Conservation (phyloP, 2,329 filamentous ascomycete genomes). For the Huntiella abstrusa region DNA sequence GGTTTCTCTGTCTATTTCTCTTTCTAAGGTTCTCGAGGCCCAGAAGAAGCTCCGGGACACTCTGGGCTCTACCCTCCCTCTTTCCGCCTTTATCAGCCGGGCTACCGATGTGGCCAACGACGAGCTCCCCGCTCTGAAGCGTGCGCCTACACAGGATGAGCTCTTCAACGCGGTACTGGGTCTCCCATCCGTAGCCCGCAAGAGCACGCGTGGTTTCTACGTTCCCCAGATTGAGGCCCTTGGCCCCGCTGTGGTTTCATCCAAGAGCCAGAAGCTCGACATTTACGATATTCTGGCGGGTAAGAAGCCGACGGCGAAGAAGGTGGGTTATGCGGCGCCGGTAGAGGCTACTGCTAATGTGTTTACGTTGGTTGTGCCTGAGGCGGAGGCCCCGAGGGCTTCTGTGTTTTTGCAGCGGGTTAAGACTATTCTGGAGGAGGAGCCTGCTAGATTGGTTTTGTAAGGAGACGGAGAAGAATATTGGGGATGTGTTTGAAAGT, state of each 20-base stretch:
- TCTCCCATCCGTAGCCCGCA: constrained; percentile 30
- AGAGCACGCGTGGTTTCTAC: constrained; percentile 43
- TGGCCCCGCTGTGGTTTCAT: constrained; percentile 22
- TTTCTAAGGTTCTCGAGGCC: constrained; percentile 58
- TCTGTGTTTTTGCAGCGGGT: constrained; percentile 68
- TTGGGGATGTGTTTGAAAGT: constrained; percentile 5
- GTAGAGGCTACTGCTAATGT: constrained; percentile 45
- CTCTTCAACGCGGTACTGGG: constrained; percentile 83
- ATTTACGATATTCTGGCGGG: constrained; percentile 65
- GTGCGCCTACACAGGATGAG: constrained; percentile 52
- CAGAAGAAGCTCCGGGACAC: constrained; percentile 64
- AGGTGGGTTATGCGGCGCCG: constrained; percentile 14
- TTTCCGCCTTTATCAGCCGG: constrained; percentile 72
- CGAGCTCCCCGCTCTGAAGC: constrained; percentile 44
- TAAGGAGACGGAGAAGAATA: constrained; percentile 18
- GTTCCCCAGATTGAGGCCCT: constrained; percentile 50
- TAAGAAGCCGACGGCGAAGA: constrained; percentile 14
- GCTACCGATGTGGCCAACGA: constrained; percentile 80
- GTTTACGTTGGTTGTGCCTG: constrained; percentile 64
- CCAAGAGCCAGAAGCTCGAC: constrained; percentile 30
- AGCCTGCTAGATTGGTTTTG: constrained; percentile 56
- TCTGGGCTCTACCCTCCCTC: constrained; percentile 61
- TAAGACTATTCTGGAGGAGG: constrained; percentile 63
- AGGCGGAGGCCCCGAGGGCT: constrained; percentile 65
- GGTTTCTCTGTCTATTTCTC: constrained; percentile 57